Evolutionary conservation across 306 rosid genomes (phyloP), one percentile per base, ranked within the genome.

Genomic region (Lotus japonicus): DNA sequence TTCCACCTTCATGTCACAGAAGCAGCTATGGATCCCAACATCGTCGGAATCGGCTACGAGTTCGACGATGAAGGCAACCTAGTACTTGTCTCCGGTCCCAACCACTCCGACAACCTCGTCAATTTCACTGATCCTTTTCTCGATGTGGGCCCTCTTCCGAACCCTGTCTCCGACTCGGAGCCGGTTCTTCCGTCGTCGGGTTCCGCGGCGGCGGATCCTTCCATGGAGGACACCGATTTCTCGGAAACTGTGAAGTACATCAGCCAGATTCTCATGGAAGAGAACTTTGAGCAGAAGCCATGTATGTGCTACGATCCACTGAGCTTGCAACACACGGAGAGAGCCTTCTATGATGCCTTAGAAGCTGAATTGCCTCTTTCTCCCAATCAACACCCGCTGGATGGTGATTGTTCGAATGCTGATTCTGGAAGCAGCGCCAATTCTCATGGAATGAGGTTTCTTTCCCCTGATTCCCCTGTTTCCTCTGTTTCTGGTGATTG

Each of bases 261-360:
- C 28, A 69, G 85, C 26, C 85, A 81, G 19, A 60, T 91, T 78
- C 85, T 91, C 0, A 76, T 91, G 96, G 90, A 91, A 44, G 97
- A 88, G 83, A 79, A 84, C 41, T 73, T 84, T 66, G 88, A 86
- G 12, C 68, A 76, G n/a, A 83, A 72, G 61, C 89, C 91, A 0
- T 86, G 80, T 12, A 83, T 91, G 92, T 86, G 80, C 39, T 85
- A 78, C 70, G 91, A 88, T 60, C 87, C 90, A 5, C 23, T 80
- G 54, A 81, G 73, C 17, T 84, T 88, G 15, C 86, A 83, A 64
- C 83, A 84, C 12, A 78, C 91, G 4, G 97, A 88, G 85, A 78
- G 83, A 80, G 76, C 92, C 1, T 76, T 91, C 63, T 82, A 54
- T 48, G 91, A 91, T 15, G 84, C 80, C 31, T 73, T 91, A 43